phyloP scores from a whole-genome alignment of 2,329 filamentous ascomycete species.

The Dissoconium aciculare region DNA sequence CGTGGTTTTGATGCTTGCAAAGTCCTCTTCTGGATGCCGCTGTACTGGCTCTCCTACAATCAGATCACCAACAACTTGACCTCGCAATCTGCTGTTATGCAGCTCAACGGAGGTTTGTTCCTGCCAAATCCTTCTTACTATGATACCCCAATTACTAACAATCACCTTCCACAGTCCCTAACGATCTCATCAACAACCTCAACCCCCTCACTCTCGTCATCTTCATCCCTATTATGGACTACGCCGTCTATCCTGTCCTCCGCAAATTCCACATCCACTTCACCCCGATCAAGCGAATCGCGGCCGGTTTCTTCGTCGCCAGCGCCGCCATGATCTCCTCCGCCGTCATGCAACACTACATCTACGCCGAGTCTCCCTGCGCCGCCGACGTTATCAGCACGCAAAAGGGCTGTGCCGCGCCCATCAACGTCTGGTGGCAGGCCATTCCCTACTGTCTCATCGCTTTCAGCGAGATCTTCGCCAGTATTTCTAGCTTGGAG shows the following conservation, averaged over 20 bases:
- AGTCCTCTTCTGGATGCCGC: constrained; percentile 43
- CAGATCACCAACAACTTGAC: constrained; percentile 36
- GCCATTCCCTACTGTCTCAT: constrained; percentile 31
- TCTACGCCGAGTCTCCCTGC: constrained; percentile 32
- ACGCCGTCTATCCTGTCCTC: constrained; percentile 32
- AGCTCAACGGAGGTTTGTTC: constrained; percentile 25
- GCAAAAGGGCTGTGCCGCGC: constrained; percentile 20
- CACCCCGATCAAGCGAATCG: constrained; percentile 39
- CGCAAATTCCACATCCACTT: constrained; percentile 29
- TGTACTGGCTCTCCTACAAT: constrained; percentile 47
- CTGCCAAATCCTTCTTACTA: neutral
- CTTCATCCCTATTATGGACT: constrained; percentile 33
- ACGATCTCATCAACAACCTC: constrained; percentile 31
- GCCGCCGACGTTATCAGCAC: constrained; percentile 8
- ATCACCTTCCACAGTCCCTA: constrained; percentile 24
- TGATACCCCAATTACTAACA: neutral
- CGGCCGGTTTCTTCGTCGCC: constrained; percentile 39
- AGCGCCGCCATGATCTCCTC: constrained; percentile 40
- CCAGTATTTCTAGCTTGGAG: constrained; percentile 32
- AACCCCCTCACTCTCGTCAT: constrained; percentile 24
- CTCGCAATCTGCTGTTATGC: constrained; percentile 30
- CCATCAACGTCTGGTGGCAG: constrained; percentile 31
- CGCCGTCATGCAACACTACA: constrained; percentile 40
- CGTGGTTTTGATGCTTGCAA: constrained; percentile 52
- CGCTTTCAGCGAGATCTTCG: constrained; percentile 32